Evolutionary conservation across 768 basidiomycete genomes (phyloP).

Genomic region (Boletus sp.): DNA sequence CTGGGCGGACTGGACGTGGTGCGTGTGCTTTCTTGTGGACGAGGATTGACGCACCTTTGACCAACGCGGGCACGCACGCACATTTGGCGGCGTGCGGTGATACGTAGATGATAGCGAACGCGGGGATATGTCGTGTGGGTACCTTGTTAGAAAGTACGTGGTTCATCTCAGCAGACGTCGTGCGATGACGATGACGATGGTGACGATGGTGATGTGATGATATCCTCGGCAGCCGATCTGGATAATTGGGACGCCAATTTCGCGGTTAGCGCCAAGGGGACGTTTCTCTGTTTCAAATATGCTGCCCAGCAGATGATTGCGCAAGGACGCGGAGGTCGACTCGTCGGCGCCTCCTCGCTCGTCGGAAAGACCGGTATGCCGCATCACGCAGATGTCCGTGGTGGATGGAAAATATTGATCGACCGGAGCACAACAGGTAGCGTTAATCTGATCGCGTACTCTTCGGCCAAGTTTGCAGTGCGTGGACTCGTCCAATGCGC

Average conservation of each 20-base stretch:
- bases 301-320: slow-evolving; percentile 23
- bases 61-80: neutral
- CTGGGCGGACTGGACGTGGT: slow-evolving; percentile 15
- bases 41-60: no score
- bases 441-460: slow-evolving; percentile 8
- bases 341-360: slow-evolving; percentile 6
- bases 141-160: slow-evolving; percentile 6
- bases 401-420: neutral
- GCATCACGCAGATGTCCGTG: neutral
- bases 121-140: slow-evolving; percentile 7
- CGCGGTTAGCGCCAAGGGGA: slow-evolving; percentile 16
- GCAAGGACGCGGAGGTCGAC: slow-evolving; percentile 13
- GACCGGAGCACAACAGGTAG: neutral
- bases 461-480: slow-evolving; percentile 15
- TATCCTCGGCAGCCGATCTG: slow-evolving; percentile 6
- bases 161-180: neutral
- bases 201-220: no score
- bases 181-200: neutral
- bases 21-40: neutral
- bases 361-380: neutral
- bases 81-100: neutral
- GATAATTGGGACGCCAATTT: slow-evolving; percentile 28
- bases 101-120: slow-evolving; percentile 15
- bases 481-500: slow-evolving; percentile 15
- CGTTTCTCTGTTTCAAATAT: slow-evolving; percentile 26